Base-by-base conservation (phyloP, 2,329 filamentous ascomycete species). In the Neofusicoccum cordaticola region DNA sequence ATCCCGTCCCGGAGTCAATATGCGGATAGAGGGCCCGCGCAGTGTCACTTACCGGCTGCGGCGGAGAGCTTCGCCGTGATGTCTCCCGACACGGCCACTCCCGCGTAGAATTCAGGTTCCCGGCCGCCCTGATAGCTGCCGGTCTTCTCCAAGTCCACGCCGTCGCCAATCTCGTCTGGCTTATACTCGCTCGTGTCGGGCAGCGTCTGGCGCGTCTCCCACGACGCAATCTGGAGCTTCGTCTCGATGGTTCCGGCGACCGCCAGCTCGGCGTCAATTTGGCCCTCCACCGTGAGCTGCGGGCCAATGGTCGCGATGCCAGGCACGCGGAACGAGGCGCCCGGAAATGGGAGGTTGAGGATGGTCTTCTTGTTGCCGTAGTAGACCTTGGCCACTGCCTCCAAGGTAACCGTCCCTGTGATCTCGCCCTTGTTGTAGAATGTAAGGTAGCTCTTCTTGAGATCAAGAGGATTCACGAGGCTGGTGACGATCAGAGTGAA, bases 381-480 rank as follows among this genome's bases (percentile, higher is more conserved):
- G 6, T 12, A 19, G 13, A 65, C 66, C 1, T 66, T 67, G 8
- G 67, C 70, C 6, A 71, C 51, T 4, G 71, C 71, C 31, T 76
- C 72, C 44, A 75, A 63, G 12, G 67, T 70, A 12, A 75, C 66
- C 7, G 70, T 67, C 15, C 67, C 66, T 13, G 68, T 69, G 47
- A 72, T 66, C 42, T 69, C 63, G 8, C 69, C 72, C 52, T 71
- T 66, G 61, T 69, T 74, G 58, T 68, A 62, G 65, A 73, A 73
- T 42, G 65, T 68, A 27, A 73, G 63, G 45, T 73, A 71, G 44
- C 66, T 68, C 17, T 75, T 51, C 45, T 63, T 67, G 15, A 75
- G 66, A n/a, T 74, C 69, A 4, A 73, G 64, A 60, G 66, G 65
- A 15, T 63, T 47, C 63, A 3, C 31, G 1, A 73, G 68, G 15